A percentile compares a stretch with the other conserved stretches of the same genome.
Evolutionary conservation across 2,329 filamentous ascomycete species (phyloP).

Genomic region (Epichloe scottii): DNA sequence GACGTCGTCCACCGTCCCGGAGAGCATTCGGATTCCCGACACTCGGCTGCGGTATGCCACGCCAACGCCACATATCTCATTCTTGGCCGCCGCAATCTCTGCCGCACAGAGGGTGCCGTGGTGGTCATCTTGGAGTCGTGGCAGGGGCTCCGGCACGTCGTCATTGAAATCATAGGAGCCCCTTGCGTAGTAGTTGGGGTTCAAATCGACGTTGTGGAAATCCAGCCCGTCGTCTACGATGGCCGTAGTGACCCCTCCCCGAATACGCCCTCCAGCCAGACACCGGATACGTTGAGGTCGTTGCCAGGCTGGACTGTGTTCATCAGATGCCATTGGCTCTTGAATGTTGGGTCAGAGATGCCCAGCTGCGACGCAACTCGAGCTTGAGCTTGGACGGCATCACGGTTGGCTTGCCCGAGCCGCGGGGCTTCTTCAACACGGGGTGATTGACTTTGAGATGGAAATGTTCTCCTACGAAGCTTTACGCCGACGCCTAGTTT

Average conservation of each 20-base stretch:
- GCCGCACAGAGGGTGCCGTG: background rate
- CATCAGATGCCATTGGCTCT: background rate
- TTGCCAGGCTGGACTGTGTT: background rate
- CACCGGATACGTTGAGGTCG: background rate
- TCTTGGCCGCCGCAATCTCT: background rate
- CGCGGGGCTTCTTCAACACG: background rate
- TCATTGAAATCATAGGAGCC: background rate
- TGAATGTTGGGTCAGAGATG: background rate
- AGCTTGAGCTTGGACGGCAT: background rate
- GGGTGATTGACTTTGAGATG: background rate
- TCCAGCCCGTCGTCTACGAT: background rate
- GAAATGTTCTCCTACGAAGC: background rate
- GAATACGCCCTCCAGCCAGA: background rate
- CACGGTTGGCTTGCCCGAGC: background rate
- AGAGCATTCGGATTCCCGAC: background rate
- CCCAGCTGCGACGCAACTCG: background rate
- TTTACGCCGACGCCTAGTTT: background rate
- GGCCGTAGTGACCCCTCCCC: background rate
- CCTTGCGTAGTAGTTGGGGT: background rate
- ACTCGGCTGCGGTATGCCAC: background rate
- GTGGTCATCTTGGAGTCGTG: background rate
- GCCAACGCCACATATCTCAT: background rate
- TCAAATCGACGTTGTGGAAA: background rate
- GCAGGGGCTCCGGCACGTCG: background rate
- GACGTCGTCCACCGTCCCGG: background rate